Conservation (phyloP, 2,329 filamentous ascomycete species). For the Fusarium gaditjirri region DNA sequence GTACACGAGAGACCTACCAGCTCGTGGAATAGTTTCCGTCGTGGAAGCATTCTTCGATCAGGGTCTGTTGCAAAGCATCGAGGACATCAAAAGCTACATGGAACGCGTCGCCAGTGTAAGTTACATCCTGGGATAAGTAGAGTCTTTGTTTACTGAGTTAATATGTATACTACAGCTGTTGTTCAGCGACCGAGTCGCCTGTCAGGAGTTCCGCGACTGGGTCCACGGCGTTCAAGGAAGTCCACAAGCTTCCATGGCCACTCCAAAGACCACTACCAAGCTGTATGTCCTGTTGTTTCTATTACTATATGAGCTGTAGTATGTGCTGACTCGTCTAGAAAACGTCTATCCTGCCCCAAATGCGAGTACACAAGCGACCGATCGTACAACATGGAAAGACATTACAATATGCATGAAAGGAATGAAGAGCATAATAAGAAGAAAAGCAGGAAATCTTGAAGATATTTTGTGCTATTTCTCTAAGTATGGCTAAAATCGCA, state of each 20-base stretch:
- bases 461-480: accelerated
- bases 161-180: not conserved
- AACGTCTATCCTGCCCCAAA: not conserved
- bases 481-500: accelerated
- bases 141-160: accelerated
- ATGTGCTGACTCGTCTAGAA: not conserved
- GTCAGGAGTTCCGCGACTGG: not conserved
- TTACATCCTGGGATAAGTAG: accelerated
- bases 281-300: not conserved
- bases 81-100: slow-evolving; percentile 25
- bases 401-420: not conserved
- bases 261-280: not conserved
- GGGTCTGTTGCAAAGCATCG: slow-evolving; percentile 15
- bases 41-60: slow-evolving; percentile 18
- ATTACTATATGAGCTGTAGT: accelerated
- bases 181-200: not conserved
- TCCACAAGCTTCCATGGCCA: accelerated
- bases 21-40: slow-evolving; percentile 7
- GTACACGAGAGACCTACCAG: not conserved
- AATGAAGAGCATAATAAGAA: not conserved
- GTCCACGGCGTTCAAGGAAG: not conserved
- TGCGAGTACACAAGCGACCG: not conserved
- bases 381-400: not conserved
- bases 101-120: slow-evolving; percentile 5
- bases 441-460: not conserved